Evolutionary conservation across 805 yeast species (phyloP), one percentile per base, ranked within the genome.

Genomic region (Teunomyces tritomae): DNA sequence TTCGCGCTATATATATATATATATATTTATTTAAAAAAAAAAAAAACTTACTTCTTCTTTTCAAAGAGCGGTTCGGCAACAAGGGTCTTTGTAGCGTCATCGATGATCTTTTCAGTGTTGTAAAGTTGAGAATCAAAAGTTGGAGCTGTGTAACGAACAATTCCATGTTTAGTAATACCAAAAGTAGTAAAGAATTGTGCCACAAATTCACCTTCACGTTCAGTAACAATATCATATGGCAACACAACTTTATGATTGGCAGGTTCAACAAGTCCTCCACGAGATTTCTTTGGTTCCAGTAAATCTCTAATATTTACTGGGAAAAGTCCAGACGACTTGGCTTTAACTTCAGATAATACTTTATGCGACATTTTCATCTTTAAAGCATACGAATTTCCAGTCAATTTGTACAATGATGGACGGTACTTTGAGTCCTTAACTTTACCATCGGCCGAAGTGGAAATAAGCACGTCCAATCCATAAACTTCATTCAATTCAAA

Each of bases 401-500:
- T 82, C 65, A 84, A 77, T 70, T 85, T 85, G 77, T 79, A 85
- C 56, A 87, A 74, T 42, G 89, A 77, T 54, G 92, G 85, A 61
- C 79, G 79, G 61, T 76, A 73, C 56, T 81, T 79, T 46, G 83
- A 73, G 48, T 68, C 64, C 63, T 79, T 77, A 50, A 83, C 85
- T 72, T 84, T 84, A 53, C 92, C 89, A 43, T 80, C 85, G 44
- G 65, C 66, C 5, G 85, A 79, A 36, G 86, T 77, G 20, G 87
- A 77, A 53, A 86, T 73, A 51, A 87, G 74, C 51, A 86, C 77
- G 62, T 86, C 92, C 57, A 86, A 71, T 44, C 92, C 92, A 63
- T 80, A 86, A 30, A 87, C 92, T 63, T 86, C 89, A 62, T 83
- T 83, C 62, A 81, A 87, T 65, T 80, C 88, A 55, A 87, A 85